phyloP scores from a whole-genome alignment of 148 eudicot genomes.

The Camellia granthamiana region DNA sequence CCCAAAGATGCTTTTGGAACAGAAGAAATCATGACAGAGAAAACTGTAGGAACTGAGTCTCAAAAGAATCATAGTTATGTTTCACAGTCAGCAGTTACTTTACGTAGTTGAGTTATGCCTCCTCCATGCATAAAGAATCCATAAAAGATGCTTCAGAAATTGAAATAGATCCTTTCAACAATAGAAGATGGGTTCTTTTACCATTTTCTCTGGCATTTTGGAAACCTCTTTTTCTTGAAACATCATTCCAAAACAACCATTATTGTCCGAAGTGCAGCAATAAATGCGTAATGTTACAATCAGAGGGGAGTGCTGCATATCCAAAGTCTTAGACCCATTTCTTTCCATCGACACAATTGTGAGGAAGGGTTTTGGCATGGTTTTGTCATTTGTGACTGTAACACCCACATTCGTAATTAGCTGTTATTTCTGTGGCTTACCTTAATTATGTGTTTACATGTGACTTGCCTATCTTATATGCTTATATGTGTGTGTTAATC shows the following conservation, averaged over 20 bases:
- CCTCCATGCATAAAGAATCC: slow-evolving; percentile 83
- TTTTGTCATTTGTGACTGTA: no score
- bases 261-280: neutral
- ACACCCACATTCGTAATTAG: no score
- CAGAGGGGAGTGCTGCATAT: neutral
- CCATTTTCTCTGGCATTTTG: neutral
- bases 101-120: slow-evolving; percentile 88
- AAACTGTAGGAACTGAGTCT: slow-evolving; percentile 15
- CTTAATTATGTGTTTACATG: no score
- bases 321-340: neutral
- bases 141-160: slow-evolving; percentile 38
- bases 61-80: slow-evolving; percentile 48
- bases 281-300: neutral
- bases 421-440: no score
- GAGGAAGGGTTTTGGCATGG: neutral
- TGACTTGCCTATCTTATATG: no score
- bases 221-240: neutral
- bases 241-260: neutral
- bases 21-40: slow-evolving; percentile 42
- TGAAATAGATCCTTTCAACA: slow-evolving; percentile 60
- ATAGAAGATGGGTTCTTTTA: slow-evolving; percentile 36
- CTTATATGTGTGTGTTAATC: no score
- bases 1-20: slow-evolving; percentile 30
- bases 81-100: slow-evolving; percentile 80
- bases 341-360: neutral